Evolutionary conservation across 208 protist genomes (phyloP).

Genomic region (Leishmania guyanensis): DNA sequence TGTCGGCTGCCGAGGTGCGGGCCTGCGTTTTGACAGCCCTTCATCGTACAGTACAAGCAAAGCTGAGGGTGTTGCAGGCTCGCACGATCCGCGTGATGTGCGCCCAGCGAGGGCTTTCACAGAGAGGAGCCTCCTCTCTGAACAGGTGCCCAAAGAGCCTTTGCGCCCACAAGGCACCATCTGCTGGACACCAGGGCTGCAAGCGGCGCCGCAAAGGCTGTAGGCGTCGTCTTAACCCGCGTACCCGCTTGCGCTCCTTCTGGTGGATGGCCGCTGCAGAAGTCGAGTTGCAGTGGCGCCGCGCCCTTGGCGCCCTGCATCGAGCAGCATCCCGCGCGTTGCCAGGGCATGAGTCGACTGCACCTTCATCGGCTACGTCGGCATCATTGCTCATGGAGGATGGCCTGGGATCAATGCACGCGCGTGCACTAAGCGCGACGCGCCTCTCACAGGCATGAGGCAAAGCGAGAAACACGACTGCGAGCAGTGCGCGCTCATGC

Average conservation of each 20-base stretch:
- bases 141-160: neutral
- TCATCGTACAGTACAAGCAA: slow-evolving; percentile 44
- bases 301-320: slow-evolving; percentile 5
- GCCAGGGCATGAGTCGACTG: neutral
- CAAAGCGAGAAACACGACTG: neutral
- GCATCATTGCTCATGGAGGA: slow-evolving; percentile 10
- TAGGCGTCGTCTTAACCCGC: neutral
- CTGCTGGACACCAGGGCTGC: neutral
- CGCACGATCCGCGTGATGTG: neutral
- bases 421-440: slow-evolving; percentile 15
- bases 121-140: neutral
- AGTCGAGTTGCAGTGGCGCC: slow-evolving; percentile 24
- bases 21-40: slow-evolving; percentile 53
- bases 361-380: neutral
- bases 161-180: neutral
- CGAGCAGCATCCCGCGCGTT: neutral
- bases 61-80: slow-evolving; percentile 29
- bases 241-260: slow-evolving; percentile 21
- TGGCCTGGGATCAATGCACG: slow-evolving; percentile 19
- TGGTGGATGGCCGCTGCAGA: slow-evolving; percentile 28
- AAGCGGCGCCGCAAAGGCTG: neutral
- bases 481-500: neutral
- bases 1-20: slow-evolving; percentile 38
- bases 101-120: neutral
- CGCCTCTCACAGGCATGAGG: neutral